These are phyloP conservation scores for Daldinia sp. DNA, from an alignment of 2,329 filamentous ascomycete species.

Conservation along the genomic window DNA sequence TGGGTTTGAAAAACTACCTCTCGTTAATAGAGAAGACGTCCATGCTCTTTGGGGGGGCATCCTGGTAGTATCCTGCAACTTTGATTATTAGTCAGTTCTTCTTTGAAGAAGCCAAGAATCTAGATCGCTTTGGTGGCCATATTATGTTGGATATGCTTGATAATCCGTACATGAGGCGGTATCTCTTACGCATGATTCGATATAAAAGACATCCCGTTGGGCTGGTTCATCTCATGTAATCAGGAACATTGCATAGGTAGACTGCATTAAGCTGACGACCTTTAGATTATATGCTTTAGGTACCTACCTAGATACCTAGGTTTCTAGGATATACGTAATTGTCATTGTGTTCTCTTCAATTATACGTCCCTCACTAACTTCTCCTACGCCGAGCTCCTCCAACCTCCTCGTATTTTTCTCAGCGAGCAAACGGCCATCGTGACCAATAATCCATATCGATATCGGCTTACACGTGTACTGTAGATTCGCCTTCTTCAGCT, in stretches of 20 bases:
- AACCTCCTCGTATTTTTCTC: not conserved
- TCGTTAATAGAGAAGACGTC: too few relatives aligned
- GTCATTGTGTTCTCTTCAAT: too few relatives aligned
- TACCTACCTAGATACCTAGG: too few relatives aligned
- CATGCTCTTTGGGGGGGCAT: not conserved
- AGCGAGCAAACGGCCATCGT: not conserved
- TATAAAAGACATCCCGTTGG: not conserved
- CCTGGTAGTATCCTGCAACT: not conserved
- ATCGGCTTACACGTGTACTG: too few relatives aligned
- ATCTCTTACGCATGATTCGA: not conserved
- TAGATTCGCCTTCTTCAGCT: not conserved
- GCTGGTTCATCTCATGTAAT: not conserved
- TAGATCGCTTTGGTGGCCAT: not conserved
- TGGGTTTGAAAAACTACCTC: not conserved
- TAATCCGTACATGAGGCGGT: not conserved
- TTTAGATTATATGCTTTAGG: not conserved
- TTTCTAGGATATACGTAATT: too few relatives aligned
- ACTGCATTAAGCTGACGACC: not conserved
- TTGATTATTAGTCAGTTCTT: not conserved
- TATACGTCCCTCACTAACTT: not conserved
- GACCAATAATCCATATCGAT: not conserved
- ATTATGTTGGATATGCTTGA: not conserved
- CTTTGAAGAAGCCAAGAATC: not conserved
- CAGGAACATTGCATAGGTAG: not conserved
- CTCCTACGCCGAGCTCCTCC: not conserved